A percentile compares a stretch with the other conserved stretches of the same genome.
These are phyloP conservation scores for Dictyostelium gargantuum DNA, from an alignment of 208 protist genomes.

Conservation along the genomic window DNA sequence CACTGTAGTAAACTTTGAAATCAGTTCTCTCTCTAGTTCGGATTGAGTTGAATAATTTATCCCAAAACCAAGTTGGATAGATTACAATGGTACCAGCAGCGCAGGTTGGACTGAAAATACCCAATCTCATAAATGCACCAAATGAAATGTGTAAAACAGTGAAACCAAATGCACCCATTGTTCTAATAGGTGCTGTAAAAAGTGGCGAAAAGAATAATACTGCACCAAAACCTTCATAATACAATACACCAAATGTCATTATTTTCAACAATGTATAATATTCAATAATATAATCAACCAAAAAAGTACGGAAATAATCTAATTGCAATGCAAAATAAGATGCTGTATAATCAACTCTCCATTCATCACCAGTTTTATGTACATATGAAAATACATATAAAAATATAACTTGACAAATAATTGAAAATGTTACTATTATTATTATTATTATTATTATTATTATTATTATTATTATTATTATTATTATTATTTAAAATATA, in stretches of 20 bases:
- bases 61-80: conserved; percentile 25
- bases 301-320: conserved; percentile 48
- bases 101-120: conserved; percentile 58
- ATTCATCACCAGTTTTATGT: conserved; percentile 63
- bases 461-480: too few species aligned
- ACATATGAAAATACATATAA: conserved; percentile 54
- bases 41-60: neutral
- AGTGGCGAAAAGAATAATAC: neutral
- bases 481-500: too few species aligned
- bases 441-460: too few species aligned
- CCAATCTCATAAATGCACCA: conserved; percentile 19
- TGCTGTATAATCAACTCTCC: conserved; percentile 46
- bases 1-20: conserved; percentile 49
- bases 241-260: neutral
- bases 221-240: conserved; percentile 49
- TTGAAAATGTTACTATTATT: conserved; percentile 30
- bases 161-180: conserved; percentile 22
- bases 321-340: conserved; percentile 12
- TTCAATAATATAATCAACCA: neutral
- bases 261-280: neutral
- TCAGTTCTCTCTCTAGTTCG: conserved; percentile 18
- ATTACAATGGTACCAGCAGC: neutral
- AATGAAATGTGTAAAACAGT: conserved; percentile 21
- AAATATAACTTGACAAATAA: conserved; percentile 38
- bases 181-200: neutral